Evolutionary conservation across 768 basidiomycete genomes (phyloP), one percentile per base, ranked within the genome.

Genomic region (Artomyces pyxidatus): DNA sequence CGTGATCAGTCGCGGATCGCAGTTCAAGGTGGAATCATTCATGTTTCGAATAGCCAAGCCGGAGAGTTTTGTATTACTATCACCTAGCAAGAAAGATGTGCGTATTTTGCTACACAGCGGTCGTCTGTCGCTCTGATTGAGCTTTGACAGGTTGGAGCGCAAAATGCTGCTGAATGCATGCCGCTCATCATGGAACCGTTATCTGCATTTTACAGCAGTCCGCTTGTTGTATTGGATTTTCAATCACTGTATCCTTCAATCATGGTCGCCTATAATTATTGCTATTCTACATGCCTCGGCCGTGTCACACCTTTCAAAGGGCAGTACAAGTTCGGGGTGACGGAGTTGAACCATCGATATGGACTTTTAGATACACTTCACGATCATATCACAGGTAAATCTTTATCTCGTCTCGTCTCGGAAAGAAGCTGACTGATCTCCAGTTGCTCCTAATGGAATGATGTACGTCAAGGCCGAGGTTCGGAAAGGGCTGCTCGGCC

Each of bases 201-300:
- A 35, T 95, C 93, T 0, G 88, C 87, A 2, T 95, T 92, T 60
- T 99, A 97, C 65, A 87, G 81, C 37, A 87, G 87, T 56, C 96
- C 96, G 4, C 73, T 99, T 11, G 70, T 97, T 29, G 94, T 99
- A 1, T 73, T 99, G 48, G 96, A 99, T 64, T 99, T 98, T 63
- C 91, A 96, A 59, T 92, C 88, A 2, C 74, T 99, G 22, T 99
- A 99, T 63, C 96, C 96, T 0, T 96, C 93, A 0, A 73, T 97
- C 51, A 98, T 98, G 95, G 95, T 98, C 57, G 95, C 93, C 6
- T 94, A 99, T 68, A 98, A 98, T 64, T 92, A 92, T 64, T 92
- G 89, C 60, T 94, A 92, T 63, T 97, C 94, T 23, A 99, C 96
- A 2, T 98, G 94, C 63, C 73, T 99, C 26, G 96, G 96, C 9